Base-by-base conservation (phyloP, 805 yeast species). In the Candida lessepsii region DNA sequence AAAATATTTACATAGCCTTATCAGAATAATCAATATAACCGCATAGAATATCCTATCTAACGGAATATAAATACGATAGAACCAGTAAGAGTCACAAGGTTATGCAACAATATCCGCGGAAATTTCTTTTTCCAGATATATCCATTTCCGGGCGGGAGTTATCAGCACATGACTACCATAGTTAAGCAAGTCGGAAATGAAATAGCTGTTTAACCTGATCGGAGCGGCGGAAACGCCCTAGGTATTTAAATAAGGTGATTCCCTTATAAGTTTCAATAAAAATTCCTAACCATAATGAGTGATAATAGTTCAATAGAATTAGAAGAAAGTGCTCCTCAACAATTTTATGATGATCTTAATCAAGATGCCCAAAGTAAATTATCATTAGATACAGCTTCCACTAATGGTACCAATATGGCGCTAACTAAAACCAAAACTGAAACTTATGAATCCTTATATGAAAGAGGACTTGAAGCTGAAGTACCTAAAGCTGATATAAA, bases 381-480 rank as follows among this genome's bases (percentile, higher is more conserved):
- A 28, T 40, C 45, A 4, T 29, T 40, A 24, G 35, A 39, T 14
- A 37, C 36, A 2, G 13, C 29, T 1, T 42, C 43, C 5, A 41
- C 43, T 5, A 35, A 35, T 26, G 21, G 17, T 18, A 23, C 39
- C 2, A 40, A 38, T 21, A 15, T 20, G n/a, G 24, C 23, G 4
- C 19, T 47, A 9, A 40, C 45, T 20, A 44, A 44, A 35, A 44
- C 48, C 2, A 70, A 74, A 49, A 82, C 93, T 1, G 96, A 88
- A 63, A 87, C 95, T 1, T 79, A 74, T 9, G 78, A 79, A 55
- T 78, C 95, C 2, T 62, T 87, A 36, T 75, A 71, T 39, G 80
- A 78, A 10, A 64, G 72, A 58, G 93, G 93, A 42, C 52, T 85
- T 11, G 67, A 77, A 5, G 60, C 73, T n/a, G 68, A 64, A 3